Base-by-base conservation (phyloP, 306 rosid genomes). In the Rosa rugosa region DNA sequence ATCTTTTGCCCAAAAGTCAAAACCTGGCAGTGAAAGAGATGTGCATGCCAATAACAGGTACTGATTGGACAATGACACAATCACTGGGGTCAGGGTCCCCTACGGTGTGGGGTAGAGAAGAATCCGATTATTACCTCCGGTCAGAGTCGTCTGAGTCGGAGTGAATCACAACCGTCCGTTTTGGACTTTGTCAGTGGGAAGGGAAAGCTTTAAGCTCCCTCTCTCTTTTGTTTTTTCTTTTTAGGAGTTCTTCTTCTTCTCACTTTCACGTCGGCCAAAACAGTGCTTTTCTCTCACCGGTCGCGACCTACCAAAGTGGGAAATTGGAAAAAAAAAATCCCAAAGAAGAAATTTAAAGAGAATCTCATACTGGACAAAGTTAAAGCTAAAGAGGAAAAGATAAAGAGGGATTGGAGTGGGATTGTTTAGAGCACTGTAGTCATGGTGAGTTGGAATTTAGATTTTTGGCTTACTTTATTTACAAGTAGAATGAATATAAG, bases 201-300 rank as follows among this genome's bases (percentile, higher is more conserved):
- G 36, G 3, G 36, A 31, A 31, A 31, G 36, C 36, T 31, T 31
- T 31, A 31, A 31, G 34, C 34, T 31, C 27, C 27, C n/a, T 16
- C 22, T 51, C 18, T 51, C 5, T 17, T 54, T 20, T 54, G 60
- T 54, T 20, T 8, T 20, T 56, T 56, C 1, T 17, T 9, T 56
- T 56, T 20, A n/a, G 42, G 11, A 31, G 36, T 75, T 76, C 49
- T 75, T 53, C 81, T 67, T 31, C 85, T 79, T 80, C 76, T 65
- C 51, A 31, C 70, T 47, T 71, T 51, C 80, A 40, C 59, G 31
- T 60, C 70, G 75, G 34, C 86, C 88, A 81, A 84, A 75, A 59
- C 87, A 75, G 18, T 76, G 50, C 82, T 75, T 83, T 87, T 80
- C 65, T 75, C 82, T 62, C 79, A 65, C 73, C 72, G 31, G 71